phyloP scores from a whole-genome alignment of 140 eudicot species.

The Anethum foeniculum region DNA sequence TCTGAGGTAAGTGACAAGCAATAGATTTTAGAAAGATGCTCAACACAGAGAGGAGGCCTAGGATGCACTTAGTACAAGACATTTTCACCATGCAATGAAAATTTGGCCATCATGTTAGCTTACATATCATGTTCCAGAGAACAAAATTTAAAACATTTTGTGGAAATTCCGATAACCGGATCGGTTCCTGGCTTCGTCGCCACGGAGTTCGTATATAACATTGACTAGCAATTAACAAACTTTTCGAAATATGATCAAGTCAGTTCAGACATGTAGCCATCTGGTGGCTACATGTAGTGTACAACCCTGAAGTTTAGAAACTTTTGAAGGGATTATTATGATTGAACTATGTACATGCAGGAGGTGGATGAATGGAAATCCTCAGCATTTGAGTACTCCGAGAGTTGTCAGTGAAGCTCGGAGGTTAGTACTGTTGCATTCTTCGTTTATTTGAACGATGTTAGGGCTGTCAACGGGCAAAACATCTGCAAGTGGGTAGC shows the following conservation, averaged over 20 bases:
- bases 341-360: background rate
- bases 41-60: background rate
- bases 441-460: slow-evolving; percentile 39
- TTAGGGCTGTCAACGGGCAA: slow-evolving; percentile 55
- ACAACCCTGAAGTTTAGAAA: no score
- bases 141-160: no score
- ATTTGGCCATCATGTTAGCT: no score
- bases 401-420: slow-evolving; percentile 44
- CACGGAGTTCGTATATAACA: background rate
- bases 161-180: background rate
- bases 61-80: no score
- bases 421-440: slow-evolving; percentile 43
- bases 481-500: slow-evolving; percentile 79
- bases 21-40: background rate
- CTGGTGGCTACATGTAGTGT: background rate
- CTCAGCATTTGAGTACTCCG: slow-evolving; percentile 31
- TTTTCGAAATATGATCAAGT: background rate
- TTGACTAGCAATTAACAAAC: background rate
- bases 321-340: background rate
- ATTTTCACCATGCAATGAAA: no score
- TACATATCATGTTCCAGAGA: no score
- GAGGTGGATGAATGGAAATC: background rate
- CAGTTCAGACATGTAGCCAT: background rate
- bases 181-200: no score
- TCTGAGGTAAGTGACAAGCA: background rate